Base-by-base conservation (phyloP, 1,284 basidiomycete species). In the Microbotryum intermedium region DNA sequence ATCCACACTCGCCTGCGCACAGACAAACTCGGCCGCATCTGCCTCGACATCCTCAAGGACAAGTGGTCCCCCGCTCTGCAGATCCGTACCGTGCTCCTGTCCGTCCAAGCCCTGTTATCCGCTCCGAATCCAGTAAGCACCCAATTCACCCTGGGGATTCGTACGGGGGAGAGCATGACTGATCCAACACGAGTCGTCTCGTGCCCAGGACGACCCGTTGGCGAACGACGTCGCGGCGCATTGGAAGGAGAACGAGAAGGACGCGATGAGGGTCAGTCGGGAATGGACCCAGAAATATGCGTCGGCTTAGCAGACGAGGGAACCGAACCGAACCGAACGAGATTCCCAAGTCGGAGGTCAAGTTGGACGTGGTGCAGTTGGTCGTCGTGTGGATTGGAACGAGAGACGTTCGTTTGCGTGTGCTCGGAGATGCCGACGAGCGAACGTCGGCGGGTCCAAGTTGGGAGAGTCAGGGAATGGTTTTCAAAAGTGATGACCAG, bases 1-100 rank as follows among this genome's bases (percentile, higher is more conserved):
- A 21, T 34, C 30, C 50, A 13, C 30, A 21, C 2, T 3, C 34
- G 5, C 29, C 11, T 2, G 34, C 9, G 49, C 23, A 47, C 71
- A 95, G 93, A 97, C 77, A 97, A 97, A 77, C 87, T 98, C 47
- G 94, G 94, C 29, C 83, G 94, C 26, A 98, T 98, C 77, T 98
- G 95, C 76, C 79, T 98, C 64, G 95, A 98, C 75, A 98, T 98
- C 71, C 79, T 97, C 72, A 97, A 97, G 81, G 94, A 98, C 78
- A 97, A 97, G 80, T 99, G 94, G 94, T 97, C 92, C 6, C 94
- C 94, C 11, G 94, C 94, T 0, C 81, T 98, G 25, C 95, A 97
- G 76, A 97, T 98, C 76, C 87, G 94, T 67, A 98, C 94, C 0
- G 94, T 99, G 58, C 80, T 99, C 43, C 83, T 99, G 55, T 97